A percentile compares a stretch with the other conserved stretches of the same genome.
Conservation (phyloP, 805 yeast genomes). For the Metschnikowia hibisci region DNA sequence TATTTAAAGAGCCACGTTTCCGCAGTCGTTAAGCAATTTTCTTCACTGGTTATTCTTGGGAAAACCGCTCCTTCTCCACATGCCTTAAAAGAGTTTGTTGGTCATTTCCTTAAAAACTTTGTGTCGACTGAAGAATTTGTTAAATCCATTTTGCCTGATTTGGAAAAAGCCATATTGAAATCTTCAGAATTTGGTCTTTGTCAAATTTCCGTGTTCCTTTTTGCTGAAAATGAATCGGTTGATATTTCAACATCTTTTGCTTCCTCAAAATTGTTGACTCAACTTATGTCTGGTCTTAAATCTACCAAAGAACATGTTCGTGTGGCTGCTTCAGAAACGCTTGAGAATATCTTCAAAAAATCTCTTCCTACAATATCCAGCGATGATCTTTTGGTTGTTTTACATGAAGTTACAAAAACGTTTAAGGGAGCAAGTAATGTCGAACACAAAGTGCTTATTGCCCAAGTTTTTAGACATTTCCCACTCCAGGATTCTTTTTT, state of each 20-base stretch:
- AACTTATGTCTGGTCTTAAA: constrained; percentile 54
- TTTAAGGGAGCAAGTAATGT: constrained; percentile 55
- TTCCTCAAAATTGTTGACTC: constrained; percentile 44
- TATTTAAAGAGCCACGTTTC: constrained; percentile 12
- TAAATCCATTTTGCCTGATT: constrained; percentile 46
- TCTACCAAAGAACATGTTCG: constrained; percentile 70
- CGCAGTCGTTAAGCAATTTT: constrained; percentile 21
- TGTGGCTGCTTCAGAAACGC: constrained; percentile 39
- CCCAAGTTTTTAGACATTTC: constrained; percentile 41
- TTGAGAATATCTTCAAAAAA: constrained; percentile 21
- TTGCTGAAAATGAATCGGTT: constrained; percentile 26
- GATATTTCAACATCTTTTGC: constrained; percentile 39
- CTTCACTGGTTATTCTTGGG: constrained; percentile 42
- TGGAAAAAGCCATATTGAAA: constrained; percentile 73
- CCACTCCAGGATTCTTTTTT: constrained; percentile 13
- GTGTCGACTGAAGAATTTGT: constrained; percentile 36
- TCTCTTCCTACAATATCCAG: constrained; percentile 14
- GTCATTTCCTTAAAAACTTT: constrained; percentile 41
- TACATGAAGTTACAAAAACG: constrained; percentile 53
- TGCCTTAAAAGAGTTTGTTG: constrained; percentile 37
- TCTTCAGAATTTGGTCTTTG: constrained; percentile 70
- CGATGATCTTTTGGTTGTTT: constrained; percentile 29
- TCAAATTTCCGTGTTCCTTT: constrained; percentile 49
- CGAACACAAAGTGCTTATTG: constrained; percentile 60
- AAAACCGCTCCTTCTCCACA: constrained; percentile 39